Evolutionary conservation across 805 yeast species (phyloP), one percentile per base, ranked within the genome.

Genomic region (Myxozyma mucilagina): DNA sequence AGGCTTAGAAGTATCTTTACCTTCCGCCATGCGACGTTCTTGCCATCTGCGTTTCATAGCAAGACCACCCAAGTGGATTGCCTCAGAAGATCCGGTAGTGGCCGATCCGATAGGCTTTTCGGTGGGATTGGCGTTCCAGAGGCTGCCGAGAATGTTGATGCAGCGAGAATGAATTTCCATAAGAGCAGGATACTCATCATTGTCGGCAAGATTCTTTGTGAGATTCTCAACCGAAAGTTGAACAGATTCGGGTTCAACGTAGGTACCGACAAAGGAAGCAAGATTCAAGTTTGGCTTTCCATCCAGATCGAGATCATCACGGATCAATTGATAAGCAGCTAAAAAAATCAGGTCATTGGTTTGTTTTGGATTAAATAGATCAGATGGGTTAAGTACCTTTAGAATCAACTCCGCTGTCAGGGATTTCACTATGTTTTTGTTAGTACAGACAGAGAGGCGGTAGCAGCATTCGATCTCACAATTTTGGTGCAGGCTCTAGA

Each of bases 11-110:
- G 73, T 75, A 53, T 86, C 80, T 65, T 84, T 82, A 4, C 92
- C 92, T 35, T 78, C 79, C 0, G 77, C 84, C 70, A 74, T 78
- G 69, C 87, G 82, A 67, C 76, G 80, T 32, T 79, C 84, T 74
- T 89, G 94, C 97, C 97, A 91, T 60, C 81, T 80, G 69, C 90
- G 89, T 80, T 92, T 92, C 89, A 92, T 80, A 13, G 97, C 96
- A 57, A 91, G 79, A 3, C 97, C 97, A 47, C 96, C 97, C 55
- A 91, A 82, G 89, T 90, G 90, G 68, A 92, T 86, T 7, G 97
- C 97, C 73, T 91, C 97, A 1, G 93, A 86, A 1, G 97, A 90
- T 4, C 97, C 97, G 1, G 97, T 91, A 57, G 96, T 89, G 31
- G 97, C 94, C 11, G 96, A 85, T 29, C 97, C 97, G 35, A 90